Base-by-base conservation (phyloP, 192 early-diverging fungal species). In the Neocallimastix lanati region DNA sequence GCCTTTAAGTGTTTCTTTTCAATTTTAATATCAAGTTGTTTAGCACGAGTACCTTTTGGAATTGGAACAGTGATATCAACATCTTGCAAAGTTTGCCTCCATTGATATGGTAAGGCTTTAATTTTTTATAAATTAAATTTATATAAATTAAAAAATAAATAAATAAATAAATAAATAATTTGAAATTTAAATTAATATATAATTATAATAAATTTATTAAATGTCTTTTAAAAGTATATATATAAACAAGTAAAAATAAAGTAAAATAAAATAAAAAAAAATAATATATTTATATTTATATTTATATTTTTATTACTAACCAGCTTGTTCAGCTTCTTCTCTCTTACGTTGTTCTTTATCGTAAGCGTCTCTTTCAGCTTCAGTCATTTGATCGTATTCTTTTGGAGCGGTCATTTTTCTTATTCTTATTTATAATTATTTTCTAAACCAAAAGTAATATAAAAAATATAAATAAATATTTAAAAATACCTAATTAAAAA, bases 51-150 rank as follows among this genome's bases (percentile, higher is more conserved):
- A 29, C 93, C 93, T 29, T 88, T 87, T 30, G 93, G 92, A 16
- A 96, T 87, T 16, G 90, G 84, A 29, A 94, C 83, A 0, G 87
- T 86, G 12, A 96, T 37, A 80, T 93, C 92, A n/a, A 96, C 92
- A 29, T 96, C 95, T 76, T 86, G 85, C 79, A 96, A 85, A 7
- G 93, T 94, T 83, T 96, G 95, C 67, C 85, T 90, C 94, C 94
- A 96, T 29, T 83, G 84, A 83, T 93, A 94, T 15, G 93, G 93
- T 13, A 93, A 85, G 5, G 86, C 92, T 85, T 81, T n/a, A n/a
- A n/a, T n/a, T n/a, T n/a, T n/a, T n/a, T n/a, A n/a, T n/a, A n/a
- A n/a, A n/a, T n/a, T n/a, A 15, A 76, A 33, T 33, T 78, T 21
- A 79, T 29, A 76, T 78, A 33, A 28, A 6, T 40, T 28, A 6